phyloP scores from a whole-genome alignment of 768 basidiomycete genomes.

The Leccinum longicurvipes region DNA sequence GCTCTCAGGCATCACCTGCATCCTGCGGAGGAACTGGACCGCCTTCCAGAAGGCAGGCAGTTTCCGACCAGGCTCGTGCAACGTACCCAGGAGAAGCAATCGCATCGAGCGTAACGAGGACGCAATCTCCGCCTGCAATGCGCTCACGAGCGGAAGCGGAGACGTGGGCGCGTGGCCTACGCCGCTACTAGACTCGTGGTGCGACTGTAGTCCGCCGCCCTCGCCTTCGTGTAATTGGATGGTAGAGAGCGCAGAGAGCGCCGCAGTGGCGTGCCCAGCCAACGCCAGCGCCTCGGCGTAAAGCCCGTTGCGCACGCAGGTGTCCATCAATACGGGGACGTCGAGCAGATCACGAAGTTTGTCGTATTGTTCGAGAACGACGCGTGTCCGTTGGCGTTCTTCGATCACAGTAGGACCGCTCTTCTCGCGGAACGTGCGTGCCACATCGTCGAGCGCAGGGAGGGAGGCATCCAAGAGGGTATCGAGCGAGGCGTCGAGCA shows the following conservation, averaged over 20 bases:
- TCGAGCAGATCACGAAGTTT: constrained; percentile 91
- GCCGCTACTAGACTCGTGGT: constrained; percentile 34
- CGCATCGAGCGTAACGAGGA: constrained; percentile 67
- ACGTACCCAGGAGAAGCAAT: constrained; percentile 67
- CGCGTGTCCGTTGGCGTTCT: constrained; percentile 69
- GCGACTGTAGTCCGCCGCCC: constrained; percentile 28
- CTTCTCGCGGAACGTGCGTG: constrained; percentile 65
- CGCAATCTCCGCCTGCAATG: constrained; percentile 65
- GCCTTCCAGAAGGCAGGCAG: constrained; percentile 89
- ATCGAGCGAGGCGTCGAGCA: constrained; percentile 72
- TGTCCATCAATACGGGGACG: constrained; percentile 85
- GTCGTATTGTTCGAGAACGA: constrained; percentile 93
- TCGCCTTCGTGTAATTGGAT: constrained; percentile 30
- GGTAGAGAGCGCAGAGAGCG: constrained; percentile 39
- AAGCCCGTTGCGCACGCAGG: constrained; percentile 89
- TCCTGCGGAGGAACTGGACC: constrained; percentile 79
- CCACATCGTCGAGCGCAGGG: constrained; percentile 72
- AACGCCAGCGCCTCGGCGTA: constrained; percentile 91
- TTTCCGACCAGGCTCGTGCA: constrained; percentile 80
- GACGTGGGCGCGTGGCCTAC: constrained; percentile 25
- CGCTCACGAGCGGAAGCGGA: constrained; percentile 34
- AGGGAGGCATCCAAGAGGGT: constrained; percentile 63
- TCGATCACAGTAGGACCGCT: constrained; percentile 68
- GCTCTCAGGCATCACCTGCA: constrained; percentile 68
- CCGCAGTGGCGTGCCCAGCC: constrained; percentile 60